A percentile compares a stretch with the other conserved stretches of the same genome.
Evolutionary conservation across 208 protist species (phyloP).

Genomic region (Wallacemonas rigidus): DNA sequence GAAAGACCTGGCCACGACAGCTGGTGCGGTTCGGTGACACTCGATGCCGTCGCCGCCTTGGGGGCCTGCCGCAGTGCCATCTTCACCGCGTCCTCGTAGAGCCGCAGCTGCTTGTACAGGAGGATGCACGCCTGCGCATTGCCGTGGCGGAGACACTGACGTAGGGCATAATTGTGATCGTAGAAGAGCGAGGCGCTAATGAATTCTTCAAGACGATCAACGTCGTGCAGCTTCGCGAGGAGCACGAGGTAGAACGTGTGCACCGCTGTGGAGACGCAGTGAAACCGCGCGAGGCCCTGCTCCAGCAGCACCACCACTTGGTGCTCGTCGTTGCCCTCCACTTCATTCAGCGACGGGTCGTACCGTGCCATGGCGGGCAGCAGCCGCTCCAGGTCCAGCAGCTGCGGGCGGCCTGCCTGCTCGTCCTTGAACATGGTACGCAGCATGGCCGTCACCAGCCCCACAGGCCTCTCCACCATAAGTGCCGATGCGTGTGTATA

Average conservation of each 20-base stretch:
- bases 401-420: conserved; percentile 45
- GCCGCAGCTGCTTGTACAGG: conserved; percentile 90
- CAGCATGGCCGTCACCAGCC: conserved; percentile 74
- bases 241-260: conserved; percentile 95
- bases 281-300: conserved; percentile 81
- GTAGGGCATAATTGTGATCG: conserved; percentile 92
- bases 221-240: conserved; percentile 78
- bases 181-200: conserved; percentile 79
- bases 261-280: conserved; percentile 83
- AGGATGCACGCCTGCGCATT: conserved; percentile 79
- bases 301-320: conserved; percentile 94
- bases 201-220: conserved; percentile 74
- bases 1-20: conserved; percentile 54
- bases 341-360: conserved; percentile 59
- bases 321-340: conserved; percentile 64
- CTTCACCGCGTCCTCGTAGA: conserved; percentile 96
- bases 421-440: conserved; percentile 42
- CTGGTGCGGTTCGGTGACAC: no score
- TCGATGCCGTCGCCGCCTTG: not conserved
- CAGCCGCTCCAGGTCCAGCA: conserved; percentile 77
- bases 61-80: conserved; percentile 60
- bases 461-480: conserved; percentile 84
- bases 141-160: conserved; percentile 80
- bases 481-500: conserved; percentile 93
- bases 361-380: conserved; percentile 94